Conservation (phyloP, 805 yeast genomes). For the Ogataea minuta region DNA sequence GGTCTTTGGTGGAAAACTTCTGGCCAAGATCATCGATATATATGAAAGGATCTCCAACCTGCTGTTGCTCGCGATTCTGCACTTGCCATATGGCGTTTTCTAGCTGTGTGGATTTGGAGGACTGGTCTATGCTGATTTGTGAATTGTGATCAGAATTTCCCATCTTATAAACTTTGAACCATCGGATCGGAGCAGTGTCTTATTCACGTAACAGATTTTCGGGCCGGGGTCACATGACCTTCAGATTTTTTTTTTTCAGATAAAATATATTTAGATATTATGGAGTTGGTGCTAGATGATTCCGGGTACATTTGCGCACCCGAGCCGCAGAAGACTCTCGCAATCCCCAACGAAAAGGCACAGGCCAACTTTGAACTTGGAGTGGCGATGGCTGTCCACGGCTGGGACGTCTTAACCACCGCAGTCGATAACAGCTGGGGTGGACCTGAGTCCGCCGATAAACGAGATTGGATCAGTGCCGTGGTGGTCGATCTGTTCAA, state of each 20-base stretch:
- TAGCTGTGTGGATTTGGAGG: slow-evolving; percentile 52
- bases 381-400: slow-evolving; percentile 83
- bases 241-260: not conserved
- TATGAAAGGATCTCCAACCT: slow-evolving; percentile 37
- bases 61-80: slow-evolving; percentile 15
- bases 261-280: slow-evolving; percentile 6
- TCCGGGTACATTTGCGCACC: slow-evolving; percentile 34
- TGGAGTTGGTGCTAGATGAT: slow-evolving; percentile 32
- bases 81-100: slow-evolving; percentile 36
- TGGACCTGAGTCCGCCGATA: slow-evolving; percentile 85
- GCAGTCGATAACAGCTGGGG: slow-evolving; percentile 97
- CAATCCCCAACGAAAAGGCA: slow-evolving; percentile 51
- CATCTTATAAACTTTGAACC: slow-evolving; percentile 1
- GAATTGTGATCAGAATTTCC: not conserved
- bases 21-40: slow-evolving; percentile 59
- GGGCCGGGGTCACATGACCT: slow-evolving; percentile 8
- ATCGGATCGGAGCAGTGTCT: not conserved
- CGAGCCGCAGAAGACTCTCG: slow-evolving; percentile 23
- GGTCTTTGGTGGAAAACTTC: slow-evolving; percentile 50
- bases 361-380: slow-evolving; percentile 91
- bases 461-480: slow-evolving; percentile 93
- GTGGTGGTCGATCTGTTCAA: slow-evolving; percentile 75
- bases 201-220: not conserved
- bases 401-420: slow-evolving; percentile 83
- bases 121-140: slow-evolving; percentile 1